phyloP scores from a whole-genome alignment of 1,139 yeast species.

The Casaregolazyma lundiana region DNA sequence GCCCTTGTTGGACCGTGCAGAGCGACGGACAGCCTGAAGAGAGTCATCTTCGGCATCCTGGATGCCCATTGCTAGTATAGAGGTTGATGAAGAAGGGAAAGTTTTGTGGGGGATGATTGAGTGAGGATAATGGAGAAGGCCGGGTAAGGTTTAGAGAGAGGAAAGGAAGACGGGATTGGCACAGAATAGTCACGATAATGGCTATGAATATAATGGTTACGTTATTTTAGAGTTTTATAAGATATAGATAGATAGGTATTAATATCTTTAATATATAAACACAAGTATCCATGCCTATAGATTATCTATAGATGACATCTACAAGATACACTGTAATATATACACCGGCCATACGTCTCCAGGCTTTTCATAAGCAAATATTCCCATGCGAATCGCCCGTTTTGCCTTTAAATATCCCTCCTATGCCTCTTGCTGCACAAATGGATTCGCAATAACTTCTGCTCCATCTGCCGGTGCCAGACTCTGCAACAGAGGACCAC shows the following conservation, averaged over 20 bases:
- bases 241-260: not conserved
- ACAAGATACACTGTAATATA: too few species aligned
- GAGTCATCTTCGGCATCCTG: not conserved
- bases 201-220: too few species aligned
- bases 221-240: too few species aligned
- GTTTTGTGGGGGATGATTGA: not conserved
- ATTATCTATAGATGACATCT: too few species aligned
- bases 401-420: too few species aligned
- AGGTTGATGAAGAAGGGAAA: not conserved
- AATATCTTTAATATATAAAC: not conserved
- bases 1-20: conserved; percentile 43
- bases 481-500: conserved; percentile 79
- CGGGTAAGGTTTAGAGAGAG: not conserved
- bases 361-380: not conserved
- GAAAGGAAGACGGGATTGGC: not conserved
- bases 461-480: conserved; percentile 84
- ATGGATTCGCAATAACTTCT: conserved; percentile 73
- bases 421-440: conserved; percentile 26
- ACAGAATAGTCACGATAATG: too few species aligned
- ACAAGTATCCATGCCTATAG: too few species aligned
- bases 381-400: too few species aligned
- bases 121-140: not conserved
- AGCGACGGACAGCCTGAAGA: conserved; percentile 34
- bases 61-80: not conserved
- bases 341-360: too few species aligned